Evolutionary conservation across 1,284 basidiomycete species (phyloP), one percentile per base, ranked within the genome.

Genomic region (Neolentinus lepideus): DNA sequence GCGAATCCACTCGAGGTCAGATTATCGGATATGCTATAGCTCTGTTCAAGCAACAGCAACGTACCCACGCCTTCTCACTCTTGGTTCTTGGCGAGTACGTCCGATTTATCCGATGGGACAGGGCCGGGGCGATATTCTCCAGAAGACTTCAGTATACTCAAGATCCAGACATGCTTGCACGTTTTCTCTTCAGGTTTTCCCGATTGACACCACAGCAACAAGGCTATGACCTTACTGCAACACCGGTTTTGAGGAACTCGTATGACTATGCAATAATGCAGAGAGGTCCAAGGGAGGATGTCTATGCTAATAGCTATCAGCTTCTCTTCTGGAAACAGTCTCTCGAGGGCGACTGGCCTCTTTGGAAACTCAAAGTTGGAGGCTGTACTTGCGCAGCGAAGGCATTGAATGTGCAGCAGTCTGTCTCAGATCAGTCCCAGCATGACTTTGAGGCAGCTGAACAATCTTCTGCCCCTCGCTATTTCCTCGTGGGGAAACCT

Each of bases 101-200:
- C 1, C 58, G 62, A 12, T 24, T 63, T 3, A 33, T 61, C 22
- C 61, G 61, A 11, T 62, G 60, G 61, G 63, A 65, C 45, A 57
- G 59, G 3, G 47, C 38, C 3, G 64, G 61, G 2, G 54, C 51
- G 4, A 29, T 63, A 25, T 58, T 61, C 14, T 8, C 51, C 11
- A 4, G 22, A 3, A 12, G 6, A 26, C 8, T 50, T 21, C 6
- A 50, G 4, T 50, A 50, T n/a, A 16, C 11, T 16, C 10, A 50
- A 4, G 24, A 50, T 6, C 27, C 47, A 6, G 3, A 25, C 3
- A 58, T 66, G 10, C 26, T 57, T 31, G 12, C 16, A 4, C 58
- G 62, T 11, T 68, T 67, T 54, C 48, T 67, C 8, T 67, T 62
- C 58, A 54, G 61, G 3, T 61, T 62, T 46, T 54, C 55, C 47